Conservation (phyloP, 169 alveolate species). For the Eimeria acervulina region DNA sequence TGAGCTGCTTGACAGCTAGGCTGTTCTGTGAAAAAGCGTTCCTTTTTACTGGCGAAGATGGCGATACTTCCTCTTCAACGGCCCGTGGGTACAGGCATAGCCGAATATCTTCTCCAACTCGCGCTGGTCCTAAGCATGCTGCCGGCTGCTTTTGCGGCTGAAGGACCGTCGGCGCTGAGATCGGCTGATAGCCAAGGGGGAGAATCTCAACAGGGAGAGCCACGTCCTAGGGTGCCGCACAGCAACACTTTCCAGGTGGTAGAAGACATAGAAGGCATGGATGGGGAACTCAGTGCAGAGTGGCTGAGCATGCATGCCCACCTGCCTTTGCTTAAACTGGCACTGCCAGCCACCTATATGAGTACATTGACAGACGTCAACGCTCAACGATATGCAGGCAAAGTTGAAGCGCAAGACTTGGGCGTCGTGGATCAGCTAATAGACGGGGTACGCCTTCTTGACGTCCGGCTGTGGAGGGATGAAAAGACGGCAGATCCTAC, state of each 20-base stretch:
- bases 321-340: slow-evolving; percentile 61
- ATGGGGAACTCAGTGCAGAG: slow-evolving; percentile 34
- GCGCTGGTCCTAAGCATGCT: not conserved
- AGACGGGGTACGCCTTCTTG: slow-evolving; percentile 74
- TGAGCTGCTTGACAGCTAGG: not conserved
- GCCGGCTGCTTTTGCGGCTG: slow-evolving; percentile 42
- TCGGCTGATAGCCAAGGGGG: not conserved
- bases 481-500: not conserved
- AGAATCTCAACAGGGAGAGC: not conserved
- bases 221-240: slow-evolving; percentile 22
- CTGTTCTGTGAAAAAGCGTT: not conserved
- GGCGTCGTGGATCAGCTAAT: slow-evolving; percentile 71
- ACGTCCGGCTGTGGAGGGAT: slow-evolving; percentile 74
- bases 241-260: slow-evolving; percentile 10
- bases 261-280: slow-evolving; percentile 55
- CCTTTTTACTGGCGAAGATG: not conserved
- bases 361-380: slow-evolving; percentile 78
- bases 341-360: slow-evolving; percentile 79
- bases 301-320: slow-evolving; percentile 73
- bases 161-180: not conserved
- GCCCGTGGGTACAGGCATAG: not conserved
- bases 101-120: not conserved
- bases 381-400: slow-evolving; percentile 28
- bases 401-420: slow-evolving; percentile 71
- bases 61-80: not conserved